Evolutionary conservation across 306 rosid species (phyloP), one percentile per base, ranked within the genome.

Genomic region (Prosopis cineraria): DNA sequence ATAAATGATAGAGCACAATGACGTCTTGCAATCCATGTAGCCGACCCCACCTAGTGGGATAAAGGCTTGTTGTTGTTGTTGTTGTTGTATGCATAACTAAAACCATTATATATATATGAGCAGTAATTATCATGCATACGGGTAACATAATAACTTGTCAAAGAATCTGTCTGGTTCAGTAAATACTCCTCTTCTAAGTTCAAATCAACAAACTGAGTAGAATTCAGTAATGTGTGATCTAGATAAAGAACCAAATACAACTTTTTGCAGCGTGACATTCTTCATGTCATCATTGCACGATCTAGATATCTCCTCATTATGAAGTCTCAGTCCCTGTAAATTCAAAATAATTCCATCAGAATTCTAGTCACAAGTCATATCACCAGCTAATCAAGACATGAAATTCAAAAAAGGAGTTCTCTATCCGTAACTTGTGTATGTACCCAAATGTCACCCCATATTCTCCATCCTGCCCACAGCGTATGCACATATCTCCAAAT

Each of bases 211-310:
- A 93, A 89, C 53, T 44, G 83, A 37, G 98, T 89, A 56, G 98
- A 90, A 78, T 96, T 91, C 39, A 93, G 81, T 31, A 96, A 73
- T 2, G 99, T 96, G 74, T 93, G 98, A 84, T 96, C 98, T 13
- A 96, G 89, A 82, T 96, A 97, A 83, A 93, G 98, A 73, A 96
- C 88, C 89, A 93, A 81, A 75, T 79, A 86, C 17, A 96, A 94
- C 80, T 91, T 96, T 82, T 80, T 89, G 73, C 62, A 81, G 10
- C 55, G 72, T 52, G 90, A 66, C 25, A 37, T 58, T 89, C 84
- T 91, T 91, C 88, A 91, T 82, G 83, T 91, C 97, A 24, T 79
- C 78, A 83, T 68, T 70, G 30, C 93, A 91, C 65, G 93, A 65
- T 82, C 97, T 82, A 73, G 80, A 81, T 70, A 96, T 84, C 79